Conservation (phyloP, 2,329 filamentous ascomycete species). For the Simplicillium aogashimaense region DNA sequence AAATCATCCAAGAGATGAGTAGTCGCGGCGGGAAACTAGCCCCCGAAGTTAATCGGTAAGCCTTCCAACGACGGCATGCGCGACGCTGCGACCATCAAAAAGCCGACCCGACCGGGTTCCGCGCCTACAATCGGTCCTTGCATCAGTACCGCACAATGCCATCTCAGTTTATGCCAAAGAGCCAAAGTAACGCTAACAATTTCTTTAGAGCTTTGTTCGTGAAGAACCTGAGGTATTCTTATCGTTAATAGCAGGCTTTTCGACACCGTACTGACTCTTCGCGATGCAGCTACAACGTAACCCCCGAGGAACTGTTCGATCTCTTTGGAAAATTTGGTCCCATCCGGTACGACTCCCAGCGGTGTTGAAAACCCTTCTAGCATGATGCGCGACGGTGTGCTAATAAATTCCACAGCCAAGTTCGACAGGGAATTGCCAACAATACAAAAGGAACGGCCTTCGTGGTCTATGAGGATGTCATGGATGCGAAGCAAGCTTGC, state of each 20-base stretch:
- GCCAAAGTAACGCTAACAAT: constrained; percentile 19
- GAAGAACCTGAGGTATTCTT: constrained; percentile 85
- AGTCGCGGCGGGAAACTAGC: constrained; percentile 94
- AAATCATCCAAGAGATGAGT: constrained; percentile 71
- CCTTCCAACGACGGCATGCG: constrained; percentile 4
- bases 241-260: constrained; percentile 5
- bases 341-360: constrained; percentile 56
- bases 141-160: not conserved
- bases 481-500: constrained; percentile 97
- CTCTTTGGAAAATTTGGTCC: constrained; percentile 97
- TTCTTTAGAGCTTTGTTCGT: constrained; percentile 88
- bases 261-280: constrained; percentile 3
- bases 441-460: constrained; percentile 98
- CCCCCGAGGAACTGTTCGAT: constrained; percentile 94
- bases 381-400: constrained; percentile 10
- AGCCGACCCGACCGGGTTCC: no score
- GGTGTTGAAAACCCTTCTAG: constrained; percentile 8
- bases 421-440: constrained; percentile 93
- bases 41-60: constrained; percentile 94
- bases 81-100: not conserved
- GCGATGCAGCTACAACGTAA: constrained; percentile 82
- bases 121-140: not conserved
- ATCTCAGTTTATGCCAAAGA: no score
- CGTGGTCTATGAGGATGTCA: constrained; percentile 98
- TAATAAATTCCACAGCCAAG: constrained; percentile 56